Base-by-base conservation (phyloP, 179 eudicot species). In the Sideroxylon spinosum region DNA sequence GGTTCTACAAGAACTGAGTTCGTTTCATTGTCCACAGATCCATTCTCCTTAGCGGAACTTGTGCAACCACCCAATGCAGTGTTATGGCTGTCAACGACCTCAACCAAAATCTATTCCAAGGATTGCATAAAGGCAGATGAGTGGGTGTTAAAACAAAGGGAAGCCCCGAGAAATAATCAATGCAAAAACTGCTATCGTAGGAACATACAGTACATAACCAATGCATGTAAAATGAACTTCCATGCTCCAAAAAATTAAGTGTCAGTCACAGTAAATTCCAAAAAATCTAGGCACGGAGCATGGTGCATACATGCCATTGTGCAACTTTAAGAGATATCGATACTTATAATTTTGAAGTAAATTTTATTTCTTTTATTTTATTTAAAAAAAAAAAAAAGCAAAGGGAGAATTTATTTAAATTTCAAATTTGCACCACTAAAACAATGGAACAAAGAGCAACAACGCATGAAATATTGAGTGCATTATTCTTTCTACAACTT, bases 31-130 rank as follows among this genome's bases (percentile, higher is more conserved):
- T 79, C 85, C 20, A 83, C 74, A 65, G 89, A 79, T 65, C 90
- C 98, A 84, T 85, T 90, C 76, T 84, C 90, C 53, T 80, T 85
- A 77, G 70, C 83, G 84, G 84, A 75, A 75, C 78, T 84, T 59
- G 79, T 53, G 67, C 75, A 68, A 64, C 84, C 89, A 76, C 81
- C 81, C 72, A 66, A 75, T 53, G 79, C 85, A 66, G 71, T 19
- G 75, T 85, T 76, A 68, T 48, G 76, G 71, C 17, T 72, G 83
- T 78, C 81, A 73, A 84, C 72, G 23, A 90, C 92, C 90, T 95
- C 99, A 68, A 95, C 98, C 79, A 95, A 88, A 84, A 95, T 91
- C 99, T 95, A 89, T 48, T 74, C 62, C 76, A 74, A 65, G 69
- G 32, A 80, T 56, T 37, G 74, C 65, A 78, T 26, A 78, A 53